These are phyloP conservation scores for Cladorrhinum samala DNA, from an alignment of 495 filamentous ascomycete species.

Conservation along the genomic window DNA sequence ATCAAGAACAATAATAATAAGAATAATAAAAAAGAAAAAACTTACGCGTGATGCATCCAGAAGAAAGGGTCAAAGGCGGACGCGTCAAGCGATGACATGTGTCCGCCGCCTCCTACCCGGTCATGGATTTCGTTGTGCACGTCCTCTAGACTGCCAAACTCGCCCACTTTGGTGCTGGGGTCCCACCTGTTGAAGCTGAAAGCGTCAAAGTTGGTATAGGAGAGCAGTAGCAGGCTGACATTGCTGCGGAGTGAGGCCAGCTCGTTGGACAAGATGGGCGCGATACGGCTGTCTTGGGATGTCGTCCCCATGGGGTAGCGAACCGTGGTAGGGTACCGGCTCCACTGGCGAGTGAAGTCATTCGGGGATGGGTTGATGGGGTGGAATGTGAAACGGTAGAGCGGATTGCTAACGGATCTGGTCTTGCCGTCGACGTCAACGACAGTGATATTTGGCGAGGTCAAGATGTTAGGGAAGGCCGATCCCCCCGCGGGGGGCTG, in stretches of 20 bases:
- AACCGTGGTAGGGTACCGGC: constrained; percentile 18
- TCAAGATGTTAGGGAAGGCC: constrained; percentile 29
- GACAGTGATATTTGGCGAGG: constrained; percentile 31
- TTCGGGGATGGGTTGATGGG: constrained; percentile 18
- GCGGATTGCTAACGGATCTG: constrained; percentile 29
- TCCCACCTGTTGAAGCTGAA: constrained; percentile 55
- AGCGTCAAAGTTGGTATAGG: constrained; percentile 48
- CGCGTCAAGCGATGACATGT: constrained; percentile 57
- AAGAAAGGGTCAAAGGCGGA: constrained; percentile 70
- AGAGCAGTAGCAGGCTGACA: constrained; percentile 50
- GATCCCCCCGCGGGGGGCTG: constrained; percentile 19
- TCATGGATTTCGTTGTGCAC: constrained; percentile 62
- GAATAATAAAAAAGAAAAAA: neutral
- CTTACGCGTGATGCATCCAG: constrained; percentile 56
- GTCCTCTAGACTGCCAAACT: constrained; percentile 53
- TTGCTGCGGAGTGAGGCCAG: constrained; percentile 34
- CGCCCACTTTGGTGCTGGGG: constrained; percentile 24
- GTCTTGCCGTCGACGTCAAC: constrained; percentile 29
- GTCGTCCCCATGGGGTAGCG: constrained; percentile 16
- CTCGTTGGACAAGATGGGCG: constrained; percentile 40
- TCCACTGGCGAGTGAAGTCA: constrained; percentile 22
- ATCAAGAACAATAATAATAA: neutral
- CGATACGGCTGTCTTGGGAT: constrained; percentile 40
- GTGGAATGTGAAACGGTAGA: constrained; percentile 33
- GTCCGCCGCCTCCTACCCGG: constrained; percentile 48